A percentile compares a stretch with the other conserved stretches of the same genome.
Conservation (phyloP, 2,329 filamentous ascomycete genomes). For the Rutstroemia sp. region DNA sequence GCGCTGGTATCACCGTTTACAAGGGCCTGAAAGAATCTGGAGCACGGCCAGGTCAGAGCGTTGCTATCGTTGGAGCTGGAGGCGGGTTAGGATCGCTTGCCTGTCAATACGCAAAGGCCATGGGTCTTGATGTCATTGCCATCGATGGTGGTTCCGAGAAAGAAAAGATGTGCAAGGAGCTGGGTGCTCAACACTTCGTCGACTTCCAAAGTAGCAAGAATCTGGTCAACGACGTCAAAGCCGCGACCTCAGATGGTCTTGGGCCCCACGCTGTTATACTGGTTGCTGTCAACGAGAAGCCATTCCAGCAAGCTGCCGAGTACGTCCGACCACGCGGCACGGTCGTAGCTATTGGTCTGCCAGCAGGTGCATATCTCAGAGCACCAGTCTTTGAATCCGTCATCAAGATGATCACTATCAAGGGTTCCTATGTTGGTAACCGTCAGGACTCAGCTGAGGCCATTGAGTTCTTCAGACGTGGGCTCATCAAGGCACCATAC, state of each 20-base stretch:
- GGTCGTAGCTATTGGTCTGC: constrained; percentile 85
- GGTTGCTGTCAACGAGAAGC: constrained; percentile 80
- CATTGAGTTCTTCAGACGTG: constrained; percentile 78
- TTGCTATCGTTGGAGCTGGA: constrained; percentile 81
- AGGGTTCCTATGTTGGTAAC: constrained; percentile 91
- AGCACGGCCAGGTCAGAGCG: constrained; percentile 63
- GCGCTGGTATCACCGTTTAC: constrained; percentile 83
- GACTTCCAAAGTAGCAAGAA: constrained; percentile 75
- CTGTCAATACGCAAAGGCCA: constrained; percentile 82
- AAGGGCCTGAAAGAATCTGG: constrained; percentile 84
- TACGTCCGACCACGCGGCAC: constrained; percentile 79
- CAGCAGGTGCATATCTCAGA: constrained; percentile 68
- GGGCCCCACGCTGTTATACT: constrained; percentile 85
- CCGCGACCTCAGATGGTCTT: constrained; percentile 68
- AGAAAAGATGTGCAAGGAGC: constrained; percentile 56
- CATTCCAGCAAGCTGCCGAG: constrained; percentile 86
- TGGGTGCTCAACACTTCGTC: constrained; percentile 68
- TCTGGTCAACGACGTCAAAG: constrained; percentile 77
- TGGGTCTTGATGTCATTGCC: constrained; percentile 74
- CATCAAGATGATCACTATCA: constrained; percentile 83
- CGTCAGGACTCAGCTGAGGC: constrained; percentile 82
- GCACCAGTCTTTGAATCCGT: constrained; percentile 89
- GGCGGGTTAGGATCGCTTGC: constrained; percentile 76
- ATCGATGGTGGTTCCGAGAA: constrained; percentile 84
- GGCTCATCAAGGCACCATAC: constrained; percentile 74